Evolutionary conservation across 2,329 filamentous ascomycete species (phyloP), one percentile per base, ranked within the genome.

Genomic region (Calonectria pseudoturangicola): DNA sequence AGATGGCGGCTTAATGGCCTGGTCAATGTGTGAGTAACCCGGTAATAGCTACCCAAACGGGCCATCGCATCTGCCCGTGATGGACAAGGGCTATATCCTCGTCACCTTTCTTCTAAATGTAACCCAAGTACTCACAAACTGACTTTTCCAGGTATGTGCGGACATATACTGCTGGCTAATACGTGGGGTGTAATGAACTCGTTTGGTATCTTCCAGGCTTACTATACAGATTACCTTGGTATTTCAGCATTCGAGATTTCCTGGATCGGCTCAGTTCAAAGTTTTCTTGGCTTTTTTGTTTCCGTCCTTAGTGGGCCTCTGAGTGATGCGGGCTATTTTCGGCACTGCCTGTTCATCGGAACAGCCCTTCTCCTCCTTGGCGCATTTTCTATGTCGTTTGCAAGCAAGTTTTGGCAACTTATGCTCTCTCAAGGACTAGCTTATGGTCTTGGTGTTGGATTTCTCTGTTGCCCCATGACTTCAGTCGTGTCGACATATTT

Each of bases 111-210:
- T 41, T 60, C 21, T 18, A n/a, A 41, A 16, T 12, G 15, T 8
- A 10, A 28, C 2, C 0, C 5, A 18, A 39, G n/a, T 10, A 27
- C 73, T 0, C 75, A 69, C 73, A 18, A 18, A 25, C 54, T 41
- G 36, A 60, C 30, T 12, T 41, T 25, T 41, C 8, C 8, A 60
- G 54, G 54, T 16, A 41, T 60, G 10, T 41, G 33, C 41, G 68
- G 66, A 12, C 66, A 69, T n/a, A n/a, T 69, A 18, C 30, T 69
- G 21, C 21, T 69, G 5, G 50, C 58, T 30, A 69, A 63, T 43
- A 69, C 66, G 1, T 69, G 66, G 66, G 66, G 66, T 18, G 47
- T 64, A 21, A 64, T 56, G 45, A 64, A 64, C 36, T 56, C 47
- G n/a, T 69, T 64, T 25, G 67, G 67, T 3, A 47, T 69, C 5